These are phyloP conservation scores for Diaporthe citrichinensis DNA, from an alignment of 2,329 filamentous ascomycete species.

Conservation along the genomic window DNA sequence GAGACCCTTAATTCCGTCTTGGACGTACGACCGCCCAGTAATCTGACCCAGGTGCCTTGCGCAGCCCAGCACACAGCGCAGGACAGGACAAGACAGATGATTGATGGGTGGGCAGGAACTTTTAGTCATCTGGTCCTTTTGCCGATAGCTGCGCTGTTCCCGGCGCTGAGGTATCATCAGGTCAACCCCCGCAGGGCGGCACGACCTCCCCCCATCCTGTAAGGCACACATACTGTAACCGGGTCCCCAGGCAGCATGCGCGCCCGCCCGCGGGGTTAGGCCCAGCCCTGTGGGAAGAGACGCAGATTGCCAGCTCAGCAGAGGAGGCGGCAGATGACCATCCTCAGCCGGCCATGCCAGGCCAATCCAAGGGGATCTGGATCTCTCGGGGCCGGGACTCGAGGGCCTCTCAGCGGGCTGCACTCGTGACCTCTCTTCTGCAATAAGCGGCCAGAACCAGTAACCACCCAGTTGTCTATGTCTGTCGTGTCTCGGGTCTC, in stretches of 20 bases:
- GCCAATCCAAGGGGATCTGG: not conserved
- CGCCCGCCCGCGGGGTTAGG: slow-evolving; percentile 7
- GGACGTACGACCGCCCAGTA: not conserved
- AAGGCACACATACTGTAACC: slow-evolving; percentile 2
- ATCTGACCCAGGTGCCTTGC: not conserved
- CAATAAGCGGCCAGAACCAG: slow-evolving; percentile 1
- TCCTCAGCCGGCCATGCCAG: slow-evolving; percentile 12
- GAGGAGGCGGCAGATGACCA: slow-evolving; percentile 35
- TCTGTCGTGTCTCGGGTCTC: slow-evolving; percentile 24
- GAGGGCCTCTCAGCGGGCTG: not conserved
- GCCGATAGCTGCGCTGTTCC: slow-evolving; percentile 4
- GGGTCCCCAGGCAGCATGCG: not conserved
- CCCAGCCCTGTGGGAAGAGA: slow-evolving; percentile 24
- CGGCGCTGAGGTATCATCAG: slow-evolving; percentile 21
- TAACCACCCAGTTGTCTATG: not conserved
- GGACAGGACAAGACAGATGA: not conserved
- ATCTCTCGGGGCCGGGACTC: not conserved
- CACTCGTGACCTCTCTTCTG: slow-evolving; percentile 22
- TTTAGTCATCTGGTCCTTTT: slow-evolving; percentile 40
- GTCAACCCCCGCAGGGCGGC: slow-evolving; percentile 1
- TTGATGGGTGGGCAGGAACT: slow-evolving; percentile 5
- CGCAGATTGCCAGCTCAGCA: slow-evolving; percentile 34
- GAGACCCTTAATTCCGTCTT: slow-evolving; percentile 26
- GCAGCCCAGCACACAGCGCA: slow-evolving; percentile 6
- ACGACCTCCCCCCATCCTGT: not conserved